These are phyloP conservation scores for Rhizophlyctis rosea DNA, from an alignment of 192 early-diverging fungal genomes.

Conservation along the genomic window DNA sequence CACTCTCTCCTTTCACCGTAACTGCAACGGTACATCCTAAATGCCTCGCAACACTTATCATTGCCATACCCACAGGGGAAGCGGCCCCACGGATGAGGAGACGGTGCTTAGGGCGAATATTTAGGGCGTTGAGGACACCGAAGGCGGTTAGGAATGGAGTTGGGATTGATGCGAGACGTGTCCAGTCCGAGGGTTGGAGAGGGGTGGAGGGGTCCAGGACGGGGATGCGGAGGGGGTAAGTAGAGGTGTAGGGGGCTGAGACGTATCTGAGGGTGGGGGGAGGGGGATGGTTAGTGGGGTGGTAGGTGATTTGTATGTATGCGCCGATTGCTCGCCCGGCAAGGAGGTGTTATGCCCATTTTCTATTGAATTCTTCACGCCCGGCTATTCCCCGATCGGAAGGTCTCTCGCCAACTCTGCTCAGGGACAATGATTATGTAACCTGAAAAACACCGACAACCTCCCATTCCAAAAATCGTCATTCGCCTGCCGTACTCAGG, in stretches of 20 bases:
- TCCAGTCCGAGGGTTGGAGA: conserved; percentile 1
- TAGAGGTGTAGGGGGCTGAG: background rate
- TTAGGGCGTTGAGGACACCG: conserved; percentile 2
- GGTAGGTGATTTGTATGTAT: too few species aligned
- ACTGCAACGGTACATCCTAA: conserved; percentile 5
- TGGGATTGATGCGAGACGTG: conserved; percentile 4
- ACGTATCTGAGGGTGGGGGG: background rate
- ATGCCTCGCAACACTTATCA: background rate
- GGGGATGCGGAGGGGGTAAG: background rate
- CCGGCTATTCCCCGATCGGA: background rate
- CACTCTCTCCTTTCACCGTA: conserved; percentile 9
- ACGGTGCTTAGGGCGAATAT: background rate
- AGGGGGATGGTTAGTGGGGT: background rate
- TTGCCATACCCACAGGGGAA: conserved; percentile 8
- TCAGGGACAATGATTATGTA: too few species aligned
- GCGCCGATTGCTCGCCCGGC: background rate
- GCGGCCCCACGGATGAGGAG: conserved; percentile 10
- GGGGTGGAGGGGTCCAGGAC: conserved; percentile 1
- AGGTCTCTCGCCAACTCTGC: too few species aligned
- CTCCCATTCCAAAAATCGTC: too few species aligned
- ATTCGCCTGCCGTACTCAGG: too few species aligned
- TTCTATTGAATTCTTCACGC: background rate
- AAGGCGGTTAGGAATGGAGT: conserved; percentile 19
- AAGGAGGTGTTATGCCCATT: too few species aligned
- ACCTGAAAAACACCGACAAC: too few species aligned